Evolutionary conservation across 2,329 filamentous ascomycete species (phyloP).

Genomic region (Magnaporthiopsis poae): DNA sequence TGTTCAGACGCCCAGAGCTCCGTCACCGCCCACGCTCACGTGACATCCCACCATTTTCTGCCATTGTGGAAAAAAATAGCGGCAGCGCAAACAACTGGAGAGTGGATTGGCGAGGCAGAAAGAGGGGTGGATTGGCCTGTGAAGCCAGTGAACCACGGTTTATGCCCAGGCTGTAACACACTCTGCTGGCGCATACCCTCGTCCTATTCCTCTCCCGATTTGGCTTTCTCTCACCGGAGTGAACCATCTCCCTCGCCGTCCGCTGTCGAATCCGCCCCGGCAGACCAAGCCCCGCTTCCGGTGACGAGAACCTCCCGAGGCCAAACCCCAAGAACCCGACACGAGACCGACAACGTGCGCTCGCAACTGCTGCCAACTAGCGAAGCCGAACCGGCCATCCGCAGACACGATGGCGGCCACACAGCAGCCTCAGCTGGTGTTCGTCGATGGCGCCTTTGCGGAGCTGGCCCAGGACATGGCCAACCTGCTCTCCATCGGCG

Average conservation of each 20-base stretch:
- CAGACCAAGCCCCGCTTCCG: neutral
- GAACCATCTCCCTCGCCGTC: neutral
- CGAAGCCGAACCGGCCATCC: neutral
- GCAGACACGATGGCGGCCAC: conserved; percentile 9
- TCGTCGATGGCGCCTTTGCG: conserved; percentile 85
- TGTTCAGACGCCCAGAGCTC: neutral
- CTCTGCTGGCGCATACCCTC: neutral
- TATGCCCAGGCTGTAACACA: neutral
- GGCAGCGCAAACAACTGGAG: neutral
- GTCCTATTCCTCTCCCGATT: neutral
- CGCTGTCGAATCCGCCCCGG: neutral
- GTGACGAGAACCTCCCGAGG: neutral
- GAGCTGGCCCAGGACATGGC: conserved; percentile 92
- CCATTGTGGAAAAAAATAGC: conserved; percentile 8
- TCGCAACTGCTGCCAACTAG: neutral
- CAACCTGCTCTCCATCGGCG: conserved; percentile 78
- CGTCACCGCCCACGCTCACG: conserved; percentile 25
- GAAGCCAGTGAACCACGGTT: neutral
- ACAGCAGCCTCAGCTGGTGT: conserved; percentile 49
- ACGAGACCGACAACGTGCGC: neutral
- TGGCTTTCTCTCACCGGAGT: neutral
- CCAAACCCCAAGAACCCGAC: neutral
- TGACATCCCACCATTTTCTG: conserved; percentile 11
- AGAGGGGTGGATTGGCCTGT: neutral
- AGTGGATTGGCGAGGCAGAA: neutral